Base-by-base conservation (phyloP, 257 asterid species). In the Paulownia fortunei region DNA sequence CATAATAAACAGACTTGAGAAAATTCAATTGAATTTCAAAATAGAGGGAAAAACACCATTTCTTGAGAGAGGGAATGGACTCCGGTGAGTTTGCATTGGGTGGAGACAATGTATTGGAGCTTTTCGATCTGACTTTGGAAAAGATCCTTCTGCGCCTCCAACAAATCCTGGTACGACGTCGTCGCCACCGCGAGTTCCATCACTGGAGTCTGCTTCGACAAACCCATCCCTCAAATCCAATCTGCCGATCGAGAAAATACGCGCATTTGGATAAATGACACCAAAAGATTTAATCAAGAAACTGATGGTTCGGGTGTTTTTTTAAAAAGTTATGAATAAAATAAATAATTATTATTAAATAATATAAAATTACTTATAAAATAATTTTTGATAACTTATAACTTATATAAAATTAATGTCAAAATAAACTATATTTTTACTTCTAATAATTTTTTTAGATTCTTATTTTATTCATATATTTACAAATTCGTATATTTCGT, bases 61-160 rank as follows among this genome's bases (percentile, higher is more conserved):
- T 92, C 97, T 74, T 92, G 96, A 69, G 96, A 92, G 26, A 92
- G 90, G 39, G 97, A 96, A 73, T 92, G 89, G 75, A 86, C 85
- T 75, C 97, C 96, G 30, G 96, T 92, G 81, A 92, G 91, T 76
- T 84, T 77, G 86, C 96, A 92, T 79, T 92, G 96, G n/a, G 70
- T 79, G 54, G 73, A 67, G 67, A 92, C 94, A 47, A 92, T 82
- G 66, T 85, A 78, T 67, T 88, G 82, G 60, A 92, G 92, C 71
- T 83, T 88, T 24, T 83, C 89, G n/a, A n/a, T n/a, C n/a, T n/a
- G n/a, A n/a, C n/a, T n/a, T n/a, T n/a, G n/a, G n/a, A n/a, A n/a
- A n/a, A n/a, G 77, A 90, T 82, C 89, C 79, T 59, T 82, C 81
- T 92, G 97, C 47, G 84, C 79, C n/a, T 80, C 83, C 81, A 92